Evolutionary conservation across 306 rosid species (phyloP), one percentile per base, ranked within the genome.

Genomic region (Vachellia pachyceras): DNA sequence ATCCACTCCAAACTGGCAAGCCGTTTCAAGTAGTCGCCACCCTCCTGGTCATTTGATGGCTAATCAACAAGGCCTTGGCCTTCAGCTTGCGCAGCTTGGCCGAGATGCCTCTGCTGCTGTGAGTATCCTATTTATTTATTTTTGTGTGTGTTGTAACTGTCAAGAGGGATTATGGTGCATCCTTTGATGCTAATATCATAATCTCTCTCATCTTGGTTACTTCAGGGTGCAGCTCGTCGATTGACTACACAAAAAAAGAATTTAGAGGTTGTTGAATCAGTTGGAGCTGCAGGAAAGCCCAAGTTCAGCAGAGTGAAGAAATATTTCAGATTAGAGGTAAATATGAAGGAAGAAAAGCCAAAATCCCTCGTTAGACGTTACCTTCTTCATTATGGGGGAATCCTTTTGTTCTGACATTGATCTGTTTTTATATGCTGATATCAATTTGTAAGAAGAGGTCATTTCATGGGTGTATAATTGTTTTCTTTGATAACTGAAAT

Each of bases 21-120:
- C 98, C 78, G 88, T 95, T 87, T 87, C 99, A 79, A 79, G 85
- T 69, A 90, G 78, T 81, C 94, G 98, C 57, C 86, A 95, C 84
- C 96, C 99, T 76, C 47, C 94, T 42, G 97, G 92, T 73, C 99
- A 90, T 86, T 89, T 85, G 82, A 73, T 93, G 97, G 91, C 94
- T 84, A 95, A 90, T 84, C 99, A 91, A 85, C 98, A 90, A 86
- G 96, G 99, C 82, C 90, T 95, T 86, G 99, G 99, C 45, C 84
- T 93, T 76, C 99, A 95, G 92, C 92, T 95, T 47, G 99, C 99
- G 13, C 99, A 95, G 86, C 99, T 95, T 86, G 99, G 99, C 73
- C 96, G 99, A 72, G 99, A 95, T 85, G 99, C 99, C 41, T 95
- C 99, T 73, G 99, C 99, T 57, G 99, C 99, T 25, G 99, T 95